A percentile compares a stretch with the other conserved stretches of the same genome.
Evolutionary conservation across 2,329 filamentous ascomycete species (phyloP).

Genomic region (Corniculantispora saksenae): DNA sequence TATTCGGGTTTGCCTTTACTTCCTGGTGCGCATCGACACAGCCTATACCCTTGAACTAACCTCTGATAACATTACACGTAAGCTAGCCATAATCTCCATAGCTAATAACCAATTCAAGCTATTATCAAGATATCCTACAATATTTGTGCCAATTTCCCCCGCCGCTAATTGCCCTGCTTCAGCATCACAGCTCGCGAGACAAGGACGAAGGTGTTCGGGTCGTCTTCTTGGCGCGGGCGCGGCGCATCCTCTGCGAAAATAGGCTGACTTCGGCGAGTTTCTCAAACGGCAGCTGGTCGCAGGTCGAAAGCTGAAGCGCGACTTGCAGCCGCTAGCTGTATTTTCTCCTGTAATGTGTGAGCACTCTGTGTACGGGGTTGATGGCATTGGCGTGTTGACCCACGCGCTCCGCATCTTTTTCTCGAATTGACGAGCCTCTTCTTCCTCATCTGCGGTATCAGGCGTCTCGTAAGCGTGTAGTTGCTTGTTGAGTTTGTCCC

Average conservation of each 20-base stretch:
- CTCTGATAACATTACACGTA: too few relatives aligned
- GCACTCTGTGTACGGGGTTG: neutral
- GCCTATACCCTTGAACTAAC: too few relatives aligned
- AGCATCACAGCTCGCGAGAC: neutral
- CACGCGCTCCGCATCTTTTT: conserved; percentile 1
- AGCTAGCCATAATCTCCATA: neutral
- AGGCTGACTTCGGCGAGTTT: neutral
- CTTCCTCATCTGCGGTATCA: neutral
- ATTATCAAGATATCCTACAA: neutral
- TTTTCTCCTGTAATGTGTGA: neutral
- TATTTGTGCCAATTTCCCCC: too few relatives aligned
- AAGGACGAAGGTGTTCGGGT: neutral
- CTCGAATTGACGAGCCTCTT: neutral
- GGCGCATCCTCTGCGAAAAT: neutral
- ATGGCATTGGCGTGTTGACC: neutral
- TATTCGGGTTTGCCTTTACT: too few relatives aligned
- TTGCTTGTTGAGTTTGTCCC: neutral
- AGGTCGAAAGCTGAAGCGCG: neutral
- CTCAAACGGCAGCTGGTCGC: neutral
- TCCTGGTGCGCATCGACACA: too few relatives aligned
- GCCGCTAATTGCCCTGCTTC: neutral
- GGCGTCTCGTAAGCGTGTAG: neutral
- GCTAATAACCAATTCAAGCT: neutral
- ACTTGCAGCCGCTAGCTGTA: neutral
- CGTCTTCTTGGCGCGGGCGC: neutral